Evolutionary conservation across 2,329 filamentous ascomycete genomes (phyloP).

Genomic region (Beauveria medogensis): DNA sequence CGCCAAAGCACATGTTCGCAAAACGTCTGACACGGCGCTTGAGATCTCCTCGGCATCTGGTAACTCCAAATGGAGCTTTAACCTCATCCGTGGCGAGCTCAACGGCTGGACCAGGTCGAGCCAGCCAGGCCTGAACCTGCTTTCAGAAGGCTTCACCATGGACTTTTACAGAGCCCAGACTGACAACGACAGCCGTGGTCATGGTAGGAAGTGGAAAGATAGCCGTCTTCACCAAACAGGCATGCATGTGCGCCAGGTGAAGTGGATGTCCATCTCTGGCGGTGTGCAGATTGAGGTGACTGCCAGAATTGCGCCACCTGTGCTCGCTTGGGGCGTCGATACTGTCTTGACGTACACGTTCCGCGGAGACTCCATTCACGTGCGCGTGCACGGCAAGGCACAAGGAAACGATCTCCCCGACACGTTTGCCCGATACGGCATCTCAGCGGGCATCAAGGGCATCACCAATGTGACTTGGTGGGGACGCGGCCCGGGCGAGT

Average conservation of each 20-base stretch:
- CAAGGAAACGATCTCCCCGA: conserved; percentile 41
- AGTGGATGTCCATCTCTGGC: conserved; percentile 24
- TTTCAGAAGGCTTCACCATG: conserved; percentile 37
- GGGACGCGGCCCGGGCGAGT: conserved; percentile 58
- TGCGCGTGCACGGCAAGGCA: conserved; percentile 41
- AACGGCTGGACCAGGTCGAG: conserved; percentile 31
- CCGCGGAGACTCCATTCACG: conserved; percentile 35
- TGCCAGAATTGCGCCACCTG: conserved; percentile 52
- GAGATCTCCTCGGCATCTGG: conserved; percentile 27
- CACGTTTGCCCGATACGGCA: conserved; percentile 55
- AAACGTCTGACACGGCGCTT: conserved; percentile 17
- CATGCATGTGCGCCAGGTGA: conserved; percentile 30
- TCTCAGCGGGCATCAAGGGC: conserved; percentile 38
- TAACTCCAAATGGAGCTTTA: conserved; percentile 34
- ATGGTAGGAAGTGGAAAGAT: conserved; percentile 50
- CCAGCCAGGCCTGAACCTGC: conserved; percentile 27
- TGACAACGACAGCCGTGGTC: conserved; percentile 54
- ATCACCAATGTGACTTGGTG: conserved; percentile 49
- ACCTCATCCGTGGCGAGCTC: conserved; percentile 34
- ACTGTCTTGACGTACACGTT: conserved; percentile 48
- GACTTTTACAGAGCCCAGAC: conserved; percentile 58
- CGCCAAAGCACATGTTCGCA: conserved; percentile 18
- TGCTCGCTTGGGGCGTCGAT: conserved; percentile 52
- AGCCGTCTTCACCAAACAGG: conserved; percentile 38
- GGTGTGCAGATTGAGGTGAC: conserved; percentile 35